Percentiles rank a stretch among this genome's conserved stretches.
Conservation (phyloP, 345 rosid genomes). For the Linum trigynum region DNA sequence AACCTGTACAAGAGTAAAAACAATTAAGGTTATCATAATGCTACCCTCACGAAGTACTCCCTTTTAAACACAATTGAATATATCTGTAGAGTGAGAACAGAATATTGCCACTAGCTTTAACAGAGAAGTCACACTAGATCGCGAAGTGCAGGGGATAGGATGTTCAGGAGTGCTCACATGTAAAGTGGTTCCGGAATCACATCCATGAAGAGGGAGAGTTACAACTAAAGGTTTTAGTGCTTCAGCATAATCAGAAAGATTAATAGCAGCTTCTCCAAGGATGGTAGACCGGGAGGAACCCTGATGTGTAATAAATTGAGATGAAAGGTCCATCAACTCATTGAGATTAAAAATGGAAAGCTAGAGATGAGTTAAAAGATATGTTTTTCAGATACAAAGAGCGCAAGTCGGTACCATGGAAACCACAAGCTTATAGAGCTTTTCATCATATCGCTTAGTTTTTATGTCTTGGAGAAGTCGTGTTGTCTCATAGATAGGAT, state of each 20-base stretch:
- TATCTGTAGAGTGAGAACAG: background rate
- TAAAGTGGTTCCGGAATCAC: constrained; percentile 77
- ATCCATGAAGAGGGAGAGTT: constrained; percentile 65
- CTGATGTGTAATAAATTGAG: constrained; percentile 33
- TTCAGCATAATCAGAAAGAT: constrained; percentile 89
- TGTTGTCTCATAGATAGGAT: constrained; percentile 96
- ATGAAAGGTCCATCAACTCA: constrained; percentile 11
- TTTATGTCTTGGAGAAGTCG: constrained; percentile 80
- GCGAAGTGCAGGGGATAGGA: constrained; percentile 6
- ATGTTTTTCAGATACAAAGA: constrained; percentile 2
- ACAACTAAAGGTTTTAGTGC: constrained; percentile 68
- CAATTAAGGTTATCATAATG: background rate
- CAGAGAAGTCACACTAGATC: background rate
- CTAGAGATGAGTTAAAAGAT: background rate
- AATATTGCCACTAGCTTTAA: constrained; percentile 5
- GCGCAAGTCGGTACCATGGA: constrained; percentile 55
- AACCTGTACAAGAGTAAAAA: constrained; percentile 40
- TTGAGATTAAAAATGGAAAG: background rate
- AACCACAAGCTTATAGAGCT: constrained; percentile 71
- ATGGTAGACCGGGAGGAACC: constrained; percentile 85
- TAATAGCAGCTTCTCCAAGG: constrained; percentile 86
- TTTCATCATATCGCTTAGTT: constrained; percentile 72
- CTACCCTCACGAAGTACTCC: constrained; percentile 5
- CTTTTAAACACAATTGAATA: constrained; percentile 10
- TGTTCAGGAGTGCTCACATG: constrained; percentile 58